phyloP scores from a whole-genome alignment of 257 asterid genomes.

The Solanum appendiculatum region DNA sequence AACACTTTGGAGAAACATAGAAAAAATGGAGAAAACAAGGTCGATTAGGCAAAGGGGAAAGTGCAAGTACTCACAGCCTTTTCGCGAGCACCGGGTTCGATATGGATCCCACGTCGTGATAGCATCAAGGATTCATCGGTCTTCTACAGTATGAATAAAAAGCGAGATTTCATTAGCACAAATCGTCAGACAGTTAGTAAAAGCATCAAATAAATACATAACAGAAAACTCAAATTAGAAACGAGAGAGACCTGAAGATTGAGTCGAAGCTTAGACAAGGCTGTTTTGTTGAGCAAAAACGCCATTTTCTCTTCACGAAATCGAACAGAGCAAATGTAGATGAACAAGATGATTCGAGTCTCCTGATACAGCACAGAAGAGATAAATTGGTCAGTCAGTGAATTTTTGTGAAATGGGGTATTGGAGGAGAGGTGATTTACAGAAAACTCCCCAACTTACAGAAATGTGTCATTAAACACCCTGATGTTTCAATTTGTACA shows the following conservation, averaged over 20 bases:
- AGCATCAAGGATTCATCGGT: slow-evolving; percentile 23
- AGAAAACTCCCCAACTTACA: background rate
- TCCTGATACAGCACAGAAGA: background rate
- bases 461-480: background rate
- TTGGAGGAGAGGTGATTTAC: background rate
- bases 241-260: slow-evolving; percentile 32
- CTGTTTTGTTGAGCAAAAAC: slow-evolving; percentile 35
- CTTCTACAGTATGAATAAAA: slow-evolving; percentile 14
- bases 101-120: slow-evolving; percentile 59
- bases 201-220: background rate
- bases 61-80: slow-evolving; percentile 56
- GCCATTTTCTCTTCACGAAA: slow-evolving; percentile 27
- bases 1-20: background rate
- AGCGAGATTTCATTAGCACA: slow-evolving; percentile 2
- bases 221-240: background rate
- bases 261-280: slow-evolving; percentile 40
- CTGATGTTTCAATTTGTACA: background rate
- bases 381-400: background rate
- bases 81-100: slow-evolving; percentile 86
- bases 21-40: background rate
- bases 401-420: background rate
- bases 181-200: background rate
- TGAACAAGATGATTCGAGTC: background rate
- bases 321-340: background rate
- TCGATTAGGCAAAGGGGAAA: background rate